A percentile compares a stretch with the other conserved stretches of the same genome.
phyloP scores from a whole-genome alignment of 1,139 yeast species.

The Scheffersomyces parashehatae region DNA sequence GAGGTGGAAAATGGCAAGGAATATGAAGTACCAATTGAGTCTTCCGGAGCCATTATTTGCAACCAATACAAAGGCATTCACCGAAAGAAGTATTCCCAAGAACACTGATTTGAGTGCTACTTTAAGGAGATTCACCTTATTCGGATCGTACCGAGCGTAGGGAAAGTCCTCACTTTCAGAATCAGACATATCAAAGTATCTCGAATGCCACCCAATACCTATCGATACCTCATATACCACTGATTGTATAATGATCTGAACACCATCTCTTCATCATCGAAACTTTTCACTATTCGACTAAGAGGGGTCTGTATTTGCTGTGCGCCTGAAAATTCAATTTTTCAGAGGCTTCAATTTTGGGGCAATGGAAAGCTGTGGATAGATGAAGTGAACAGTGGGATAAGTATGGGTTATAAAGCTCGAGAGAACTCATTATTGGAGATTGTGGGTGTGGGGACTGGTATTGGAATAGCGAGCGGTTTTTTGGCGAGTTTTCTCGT shows the following conservation, averaged over 20 bases:
- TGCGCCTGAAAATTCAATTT: too few relatives aligned
- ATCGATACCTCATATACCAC: too few relatives aligned
- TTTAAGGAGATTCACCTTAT: slow-evolving; percentile 29
- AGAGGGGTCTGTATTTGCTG: too few relatives aligned
- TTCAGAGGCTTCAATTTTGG: too few relatives aligned
- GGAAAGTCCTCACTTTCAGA: too few relatives aligned
- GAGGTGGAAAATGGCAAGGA: slow-evolving; percentile 68
- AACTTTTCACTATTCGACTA: too few relatives aligned
- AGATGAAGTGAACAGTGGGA: too few relatives aligned
- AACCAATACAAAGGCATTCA: slow-evolving; percentile 12
- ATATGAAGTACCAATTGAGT: slow-evolving; percentile 45
- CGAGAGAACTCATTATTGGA: slow-evolving; percentile 22
- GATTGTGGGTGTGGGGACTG: slow-evolving; percentile 20
- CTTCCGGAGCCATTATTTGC: slow-evolving; percentile 6
- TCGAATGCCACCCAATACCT: too few relatives aligned
- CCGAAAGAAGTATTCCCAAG: slow-evolving; percentile 29
- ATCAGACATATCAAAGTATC: too few relatives aligned
- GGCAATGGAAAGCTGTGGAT: too few relatives aligned
- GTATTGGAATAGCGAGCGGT: slow-evolving; percentile 13
- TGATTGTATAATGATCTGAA: too few relatives aligned
- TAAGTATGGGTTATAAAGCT: slow-evolving; percentile 11
- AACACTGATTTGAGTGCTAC: slow-evolving; percentile 34
- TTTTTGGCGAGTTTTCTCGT: background rate
- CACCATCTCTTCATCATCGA: too few relatives aligned
- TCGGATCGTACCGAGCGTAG: slow-evolving; percentile 23